phyloP scores from a whole-genome alignment of 1,284 basidiomycete genomes.

The Laetiporus sulphureus region DNA sequence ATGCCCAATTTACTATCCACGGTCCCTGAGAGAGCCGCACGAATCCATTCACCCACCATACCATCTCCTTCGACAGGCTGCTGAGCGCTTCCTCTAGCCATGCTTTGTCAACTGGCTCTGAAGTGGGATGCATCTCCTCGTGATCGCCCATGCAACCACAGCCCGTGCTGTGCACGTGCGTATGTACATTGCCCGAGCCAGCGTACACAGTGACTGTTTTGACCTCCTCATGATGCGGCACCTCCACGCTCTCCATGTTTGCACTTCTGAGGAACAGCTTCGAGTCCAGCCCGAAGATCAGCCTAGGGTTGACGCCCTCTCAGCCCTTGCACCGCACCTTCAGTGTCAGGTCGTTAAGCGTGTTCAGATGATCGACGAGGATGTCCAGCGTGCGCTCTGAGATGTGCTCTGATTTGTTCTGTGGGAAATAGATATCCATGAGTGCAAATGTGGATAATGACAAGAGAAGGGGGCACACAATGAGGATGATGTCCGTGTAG shows the following conservation, averaged over 20 bases:
- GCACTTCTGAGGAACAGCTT: slow-evolving; percentile 49
- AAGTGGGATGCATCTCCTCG: no score
- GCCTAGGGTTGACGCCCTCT: slow-evolving; percentile 62
- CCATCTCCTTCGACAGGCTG: slow-evolving; percentile 54
- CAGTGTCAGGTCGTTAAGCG: slow-evolving; percentile 83
- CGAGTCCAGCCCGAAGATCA: slow-evolving; percentile 82
- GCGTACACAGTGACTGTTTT: slow-evolving; percentile 63
- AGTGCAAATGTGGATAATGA: no score
- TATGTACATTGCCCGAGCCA: slow-evolving; percentile 27
- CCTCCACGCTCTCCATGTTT: slow-evolving; percentile 25
- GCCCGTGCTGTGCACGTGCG: slow-evolving; percentile 18
- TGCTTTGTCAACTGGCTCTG: slow-evolving; percentile 17
- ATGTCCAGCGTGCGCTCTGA: slow-evolving; percentile 72
- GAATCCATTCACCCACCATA: slow-evolving; percentile 83
- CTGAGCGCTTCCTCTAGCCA: slow-evolving; percentile 41
- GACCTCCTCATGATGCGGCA: slow-evolving; percentile 71
- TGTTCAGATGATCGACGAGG: slow-evolving; percentile 82
- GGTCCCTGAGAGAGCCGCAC: slow-evolving; percentile 47
- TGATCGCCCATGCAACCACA: neutral
- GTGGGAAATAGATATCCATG: no score
- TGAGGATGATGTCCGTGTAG: slow-evolving; percentile 83
- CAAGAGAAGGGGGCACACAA: no score
- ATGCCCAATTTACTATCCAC: slow-evolving; percentile 85
- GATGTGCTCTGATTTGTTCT: slow-evolving; percentile 87
- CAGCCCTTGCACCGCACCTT: slow-evolving; percentile 68